A percentile compares a stretch with the other conserved stretches of the same genome.
Conservation (phyloP, 495 filamentous ascomycete species). For the Sphaerosporella brunnea region DNA sequence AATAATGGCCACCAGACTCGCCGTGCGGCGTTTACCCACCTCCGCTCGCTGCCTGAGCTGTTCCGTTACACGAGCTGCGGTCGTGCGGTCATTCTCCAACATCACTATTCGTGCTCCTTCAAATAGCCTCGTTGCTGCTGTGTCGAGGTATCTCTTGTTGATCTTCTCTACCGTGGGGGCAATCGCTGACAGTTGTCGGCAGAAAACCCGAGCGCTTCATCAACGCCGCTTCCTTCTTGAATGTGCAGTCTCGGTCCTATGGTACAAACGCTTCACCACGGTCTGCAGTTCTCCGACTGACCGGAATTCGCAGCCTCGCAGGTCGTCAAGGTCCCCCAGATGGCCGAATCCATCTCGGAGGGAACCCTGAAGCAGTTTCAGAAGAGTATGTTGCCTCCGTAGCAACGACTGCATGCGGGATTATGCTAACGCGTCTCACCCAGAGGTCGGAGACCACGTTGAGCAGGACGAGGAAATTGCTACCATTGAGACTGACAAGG, state of each 20-base stretch:
- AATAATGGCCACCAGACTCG: slow-evolving; percentile 7
- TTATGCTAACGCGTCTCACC: neutral
- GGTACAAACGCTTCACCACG: too few relatives aligned
- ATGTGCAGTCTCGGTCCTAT: slow-evolving; percentile 21
- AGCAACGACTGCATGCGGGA: neutral
- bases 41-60: neutral
- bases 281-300: too few relatives aligned
- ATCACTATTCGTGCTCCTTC: neutral
- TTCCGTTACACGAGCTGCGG: neutral
- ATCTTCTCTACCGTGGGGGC: neutral
- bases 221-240: slow-evolving; percentile 16
- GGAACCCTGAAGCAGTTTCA: slow-evolving; percentile 91
- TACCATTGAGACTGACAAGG: slow-evolving; percentile 99
- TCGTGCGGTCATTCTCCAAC: slow-evolving; percentile 2
- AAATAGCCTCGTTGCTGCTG: neutral
- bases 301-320: slow-evolving; percentile 37
- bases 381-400: slow-evolving; percentile 40
- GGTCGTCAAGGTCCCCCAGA: slow-evolving; percentile 83
- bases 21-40: slow-evolving; percentile 4
- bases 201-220: slow-evolving; percentile 19
- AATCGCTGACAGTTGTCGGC: neutral
- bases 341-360: slow-evolving; percentile 98
- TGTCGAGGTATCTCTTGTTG: slow-evolving; percentile 1
- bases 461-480: slow-evolving; percentile 96
- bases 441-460: slow-evolving; percentile 81